A percentile compares a stretch with the other conserved stretches of the same genome.
Evolutionary conservation across 2,329 filamentous ascomycete species (phyloP).

Genomic region (Colletotrichum sp.): DNA sequence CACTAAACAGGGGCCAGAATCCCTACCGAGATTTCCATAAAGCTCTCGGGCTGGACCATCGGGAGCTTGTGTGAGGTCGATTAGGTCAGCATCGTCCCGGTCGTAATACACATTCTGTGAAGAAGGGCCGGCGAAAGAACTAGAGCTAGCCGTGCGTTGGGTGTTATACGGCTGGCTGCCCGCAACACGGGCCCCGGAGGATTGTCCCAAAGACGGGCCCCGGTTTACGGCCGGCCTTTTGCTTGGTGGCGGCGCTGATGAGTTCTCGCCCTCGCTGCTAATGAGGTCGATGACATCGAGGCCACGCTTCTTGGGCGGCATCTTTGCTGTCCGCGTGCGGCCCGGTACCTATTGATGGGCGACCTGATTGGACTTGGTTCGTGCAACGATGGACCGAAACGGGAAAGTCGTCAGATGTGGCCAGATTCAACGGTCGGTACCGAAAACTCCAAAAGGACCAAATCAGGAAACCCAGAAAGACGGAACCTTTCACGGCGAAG

Average conservation of each 20-base stretch:
- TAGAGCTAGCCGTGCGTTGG: background rate
- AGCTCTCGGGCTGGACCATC: slow-evolving; percentile 47
- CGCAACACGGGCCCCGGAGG: slow-evolving; percentile 22
- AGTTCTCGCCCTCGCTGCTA: slow-evolving; percentile 32
- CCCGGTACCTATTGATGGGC: background rate
- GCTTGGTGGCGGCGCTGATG: background rate
- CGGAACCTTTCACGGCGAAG: background rate
- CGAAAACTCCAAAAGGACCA: background rate
- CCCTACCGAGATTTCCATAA: slow-evolving; percentile 51
- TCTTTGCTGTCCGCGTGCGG: background rate
- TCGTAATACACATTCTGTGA: slow-evolving; percentile 18
- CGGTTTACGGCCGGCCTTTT: background rate
- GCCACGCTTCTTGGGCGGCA: slow-evolving; percentile 37
- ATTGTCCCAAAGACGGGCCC: background rate
- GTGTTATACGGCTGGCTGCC: background rate
- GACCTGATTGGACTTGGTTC: background rate
- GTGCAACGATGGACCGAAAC: background rate
- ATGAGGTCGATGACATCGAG: slow-evolving; percentile 46
- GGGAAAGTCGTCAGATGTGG: background rate
- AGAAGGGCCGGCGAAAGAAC: slow-evolving; percentile 1
- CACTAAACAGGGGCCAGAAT: background rate
- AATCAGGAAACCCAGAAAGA: background rate
- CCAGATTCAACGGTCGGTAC: slow-evolving; percentile 6
- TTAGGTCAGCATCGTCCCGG: slow-evolving; percentile 40
- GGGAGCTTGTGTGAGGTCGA: slow-evolving; percentile 50